Conservation (phyloP, 352 stramenopile species). For the Lagenidium giganteum region DNA sequence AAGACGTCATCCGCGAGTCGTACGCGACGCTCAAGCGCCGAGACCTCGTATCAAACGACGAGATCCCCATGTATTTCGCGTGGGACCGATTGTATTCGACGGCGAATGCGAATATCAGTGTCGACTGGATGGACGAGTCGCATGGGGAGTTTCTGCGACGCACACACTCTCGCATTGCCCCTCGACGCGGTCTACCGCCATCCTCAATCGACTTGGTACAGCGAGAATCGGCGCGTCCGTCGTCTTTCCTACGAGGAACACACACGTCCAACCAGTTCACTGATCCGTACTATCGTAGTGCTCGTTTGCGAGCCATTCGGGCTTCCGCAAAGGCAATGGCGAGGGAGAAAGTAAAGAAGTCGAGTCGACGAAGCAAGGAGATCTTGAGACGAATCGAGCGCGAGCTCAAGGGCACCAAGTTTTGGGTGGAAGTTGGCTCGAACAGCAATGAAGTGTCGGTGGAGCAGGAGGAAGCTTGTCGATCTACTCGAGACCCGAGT, state of each 20-base stretch:
- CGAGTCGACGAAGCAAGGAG: constrained; percentile 5
- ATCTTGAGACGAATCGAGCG: constrained; percentile 15
- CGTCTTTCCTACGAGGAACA: constrained; percentile 34
- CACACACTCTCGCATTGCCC: constrained; percentile 24
- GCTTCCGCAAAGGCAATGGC: not conserved
- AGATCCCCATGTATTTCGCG: constrained; percentile 47
- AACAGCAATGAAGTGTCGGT: too few species aligned
- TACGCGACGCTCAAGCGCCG: too few species aligned
- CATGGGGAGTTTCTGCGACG: constrained; percentile 21
- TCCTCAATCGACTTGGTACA: constrained; percentile 16
- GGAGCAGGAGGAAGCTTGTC: too few species aligned
- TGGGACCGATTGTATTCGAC: constrained; percentile 45
- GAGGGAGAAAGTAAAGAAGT: not conserved
- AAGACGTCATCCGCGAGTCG: too few species aligned
- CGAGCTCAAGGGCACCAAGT: too few species aligned
- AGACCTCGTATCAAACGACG: constrained; percentile 40
- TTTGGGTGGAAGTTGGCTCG: too few species aligned
- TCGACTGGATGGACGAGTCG: constrained; percentile 36
- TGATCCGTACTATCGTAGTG: constrained; percentile 30
- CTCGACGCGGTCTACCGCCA: constrained; percentile 25
- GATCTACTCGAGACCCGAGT: too few species aligned
- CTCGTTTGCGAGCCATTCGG: constrained; percentile 17
- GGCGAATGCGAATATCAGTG: constrained; percentile 36
- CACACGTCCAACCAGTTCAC: constrained; percentile 14
- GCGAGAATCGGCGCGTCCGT: constrained; percentile 16